phyloP scores from a whole-genome alignment of 139 green algal species.

The Closterium sp. region DNA sequence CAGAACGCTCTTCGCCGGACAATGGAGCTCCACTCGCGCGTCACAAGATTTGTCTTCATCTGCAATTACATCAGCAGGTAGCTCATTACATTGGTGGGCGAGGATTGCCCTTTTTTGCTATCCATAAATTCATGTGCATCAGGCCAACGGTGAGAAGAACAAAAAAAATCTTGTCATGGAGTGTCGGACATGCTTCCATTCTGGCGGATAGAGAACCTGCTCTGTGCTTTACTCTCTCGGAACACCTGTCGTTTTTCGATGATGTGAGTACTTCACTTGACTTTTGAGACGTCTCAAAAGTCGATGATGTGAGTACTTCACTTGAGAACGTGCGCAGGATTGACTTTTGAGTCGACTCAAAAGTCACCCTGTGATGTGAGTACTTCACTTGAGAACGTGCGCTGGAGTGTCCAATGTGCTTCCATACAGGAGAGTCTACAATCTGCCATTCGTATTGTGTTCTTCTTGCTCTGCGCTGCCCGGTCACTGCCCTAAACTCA shows the following conservation, averaged over 20 bases:
- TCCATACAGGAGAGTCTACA: too few species aligned
- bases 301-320: background rate
- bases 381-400: background rate
- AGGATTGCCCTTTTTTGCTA: conserved; percentile 94
- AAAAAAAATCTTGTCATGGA: background rate
- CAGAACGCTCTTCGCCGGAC: conserved; percentile 96
- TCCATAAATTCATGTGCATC: too few species aligned
- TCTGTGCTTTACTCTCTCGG: too few species aligned
- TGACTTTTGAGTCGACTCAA: background rate
- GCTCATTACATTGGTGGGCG: conserved; percentile 23
- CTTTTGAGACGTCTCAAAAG: background rate
- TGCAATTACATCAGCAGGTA: conserved; percentile 96
- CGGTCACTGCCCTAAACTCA: background rate
- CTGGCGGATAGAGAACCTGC: too few species aligned
- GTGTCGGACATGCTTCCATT: too few species aligned
- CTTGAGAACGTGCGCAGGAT: too few species aligned
- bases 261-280: background rate
- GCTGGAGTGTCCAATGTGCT: background rate
- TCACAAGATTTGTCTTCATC: conserved; percentile 96
- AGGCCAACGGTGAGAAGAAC: background rate
- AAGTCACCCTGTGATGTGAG: background rate
- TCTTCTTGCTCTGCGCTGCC: background rate
- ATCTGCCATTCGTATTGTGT: too few species aligned
- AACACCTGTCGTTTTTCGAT: too few species aligned
- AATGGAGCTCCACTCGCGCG: conserved; percentile 91